phyloP scores from a whole-genome alignment of 805 yeast species.

The Schwanniomyces yamadae region DNA sequence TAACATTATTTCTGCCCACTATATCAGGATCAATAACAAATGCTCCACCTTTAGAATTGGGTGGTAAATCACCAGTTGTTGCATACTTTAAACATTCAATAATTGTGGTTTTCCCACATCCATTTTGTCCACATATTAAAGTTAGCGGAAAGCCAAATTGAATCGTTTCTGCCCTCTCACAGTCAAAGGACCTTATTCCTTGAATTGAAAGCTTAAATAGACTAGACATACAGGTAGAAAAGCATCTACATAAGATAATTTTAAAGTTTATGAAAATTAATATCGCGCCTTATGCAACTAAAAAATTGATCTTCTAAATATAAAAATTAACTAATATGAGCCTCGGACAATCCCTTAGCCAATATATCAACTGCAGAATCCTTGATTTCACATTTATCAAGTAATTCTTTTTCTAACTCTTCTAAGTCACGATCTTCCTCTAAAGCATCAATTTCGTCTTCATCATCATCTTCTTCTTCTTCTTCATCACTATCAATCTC shows the following conservation, averaged over 20 bases:
- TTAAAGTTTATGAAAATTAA: not conserved
- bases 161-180: conserved; percentile 79
- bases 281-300: not conserved
- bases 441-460: conserved; percentile 49
- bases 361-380: conserved; percentile 54
- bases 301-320: not conserved
- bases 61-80: conserved; percentile 95
- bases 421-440: conserved; percentile 54
- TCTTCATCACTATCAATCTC: conserved; percentile 72
- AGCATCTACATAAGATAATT: no score
- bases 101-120: conserved; percentile 94
- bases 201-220: conserved; percentile 53
- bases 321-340: conserved; percentile 37
- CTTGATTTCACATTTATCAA: conserved; percentile 44
- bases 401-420: conserved; percentile 54
- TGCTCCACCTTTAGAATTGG: conserved; percentile 94
- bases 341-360: conserved; percentile 57
- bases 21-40: conserved; percentile 90
- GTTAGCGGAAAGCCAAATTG: conserved; percentile 90
- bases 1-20: conserved; percentile 70
- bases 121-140: conserved; percentile 91
- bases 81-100: conserved; percentile 93
- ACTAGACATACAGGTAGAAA: conserved; percentile 32
- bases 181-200: conserved; percentile 90
- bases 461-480: conserved; percentile 60